These are phyloP conservation scores for Lentinula sp. DNA, from an alignment of 768 basidiomycete genomes.

Conservation along the genomic window DNA sequence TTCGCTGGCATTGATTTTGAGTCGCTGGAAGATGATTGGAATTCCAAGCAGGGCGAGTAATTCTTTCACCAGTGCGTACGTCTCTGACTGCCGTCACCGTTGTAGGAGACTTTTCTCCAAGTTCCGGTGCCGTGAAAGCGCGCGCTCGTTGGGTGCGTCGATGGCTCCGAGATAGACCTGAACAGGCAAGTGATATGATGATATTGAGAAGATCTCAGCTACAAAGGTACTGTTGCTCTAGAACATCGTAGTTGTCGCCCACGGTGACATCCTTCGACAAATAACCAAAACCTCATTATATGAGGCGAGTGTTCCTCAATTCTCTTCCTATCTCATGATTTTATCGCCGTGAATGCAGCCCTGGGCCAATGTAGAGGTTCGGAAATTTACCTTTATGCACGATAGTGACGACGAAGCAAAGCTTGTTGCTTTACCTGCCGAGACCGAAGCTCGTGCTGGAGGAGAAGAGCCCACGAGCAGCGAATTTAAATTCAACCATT, in stretches of 20 bases:
- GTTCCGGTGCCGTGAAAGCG: background rate
- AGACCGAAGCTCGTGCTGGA: background rate
- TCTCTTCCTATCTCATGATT: background rate
- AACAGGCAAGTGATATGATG: background rate
- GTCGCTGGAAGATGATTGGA: slow-evolving; percentile 4
- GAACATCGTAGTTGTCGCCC: slow-evolving; percentile 4
- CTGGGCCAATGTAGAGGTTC: slow-evolving; percentile 2
- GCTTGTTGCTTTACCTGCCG: background rate
- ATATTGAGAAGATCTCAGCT: background rate
- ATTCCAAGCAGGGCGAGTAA: background rate
- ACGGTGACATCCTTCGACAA: slow-evolving; percentile 1
- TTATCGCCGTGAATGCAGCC: background rate
- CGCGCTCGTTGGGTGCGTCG: slow-evolving; percentile 3
- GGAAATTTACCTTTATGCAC: background rate
- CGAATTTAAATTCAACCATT: too few species aligned
- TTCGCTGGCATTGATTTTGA: slow-evolving; percentile 1
- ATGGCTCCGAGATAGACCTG: slow-evolving; percentile 1
- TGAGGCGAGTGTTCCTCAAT: background rate
- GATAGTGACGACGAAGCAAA: background rate
- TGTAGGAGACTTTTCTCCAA: background rate
- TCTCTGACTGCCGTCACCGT: background rate
- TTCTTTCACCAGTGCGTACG: background rate
- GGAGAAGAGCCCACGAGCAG: background rate
- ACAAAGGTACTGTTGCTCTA: background rate
- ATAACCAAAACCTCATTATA: background rate